Base-by-base conservation (phyloP, 495 filamentous ascomycete species). In the Penicillium chermesinum region DNA sequence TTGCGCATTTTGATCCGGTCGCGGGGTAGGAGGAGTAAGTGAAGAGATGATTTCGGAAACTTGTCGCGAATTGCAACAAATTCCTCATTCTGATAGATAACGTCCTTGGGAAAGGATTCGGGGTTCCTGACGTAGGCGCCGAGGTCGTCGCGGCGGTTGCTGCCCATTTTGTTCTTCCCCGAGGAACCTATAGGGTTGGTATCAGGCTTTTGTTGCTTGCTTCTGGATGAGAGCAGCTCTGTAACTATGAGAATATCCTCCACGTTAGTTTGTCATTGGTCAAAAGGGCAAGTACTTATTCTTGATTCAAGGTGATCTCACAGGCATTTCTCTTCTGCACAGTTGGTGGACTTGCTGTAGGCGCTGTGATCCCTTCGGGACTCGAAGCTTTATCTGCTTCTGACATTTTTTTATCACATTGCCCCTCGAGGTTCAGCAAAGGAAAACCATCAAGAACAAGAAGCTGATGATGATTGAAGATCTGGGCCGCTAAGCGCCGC, bases 21-120 rank as follows among this genome's bases (percentile, higher is more conserved):
- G 17, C 91, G 86, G 8, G 91, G 88, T 2, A 98, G 79, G 8
- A 98, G 80, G 12, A 98, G 88, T 0, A 88, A 72, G 65, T 98
- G 93, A 6, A 96, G 69, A 10, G 77, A 80, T 16, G 88, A 81
- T 64, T 97, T 96, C 3, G 91, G 89, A 61, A 80, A 98, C 41
- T 78, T 63, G 65, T 98, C 93, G 35, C 85, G 71, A 67, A 96
- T 89, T 13, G 80, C 79, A 35, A 96, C 91, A 49, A 86, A 94
- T 49, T 83, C 66, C 6, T 72, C 66, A 54, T 83, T 80, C 65
- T 86, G 69, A 61, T 80, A 85, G 39, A 96, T 75, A 1, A 73
- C 65, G 33, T 59, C 65, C 1, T 77, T 35, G 0, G 85, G 81
- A 57, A 80, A 88, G 2, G 77, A 67, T 13, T 78, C 71, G 0